phyloP scores from a whole-genome alignment of 768 basidiomycete species.

The Boletus speciosus region DNA sequence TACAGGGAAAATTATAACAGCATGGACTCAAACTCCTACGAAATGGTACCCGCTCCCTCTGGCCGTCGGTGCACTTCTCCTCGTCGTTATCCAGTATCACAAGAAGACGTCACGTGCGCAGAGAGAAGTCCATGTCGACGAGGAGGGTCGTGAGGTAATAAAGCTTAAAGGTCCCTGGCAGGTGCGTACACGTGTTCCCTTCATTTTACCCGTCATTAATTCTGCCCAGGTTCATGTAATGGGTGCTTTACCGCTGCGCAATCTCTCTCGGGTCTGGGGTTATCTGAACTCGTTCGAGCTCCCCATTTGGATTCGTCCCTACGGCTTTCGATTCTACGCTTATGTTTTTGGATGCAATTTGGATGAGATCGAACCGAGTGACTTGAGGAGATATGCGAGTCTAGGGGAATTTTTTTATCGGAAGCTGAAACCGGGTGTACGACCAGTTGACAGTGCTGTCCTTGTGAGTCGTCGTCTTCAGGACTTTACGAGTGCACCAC shows the following conservation, averaged over 20 bases:
- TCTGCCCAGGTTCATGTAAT: slow-evolving; percentile 82
- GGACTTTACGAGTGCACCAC: neutral
- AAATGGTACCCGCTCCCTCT: slow-evolving; percentile 95
- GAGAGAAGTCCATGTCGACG: slow-evolving; percentile 73
- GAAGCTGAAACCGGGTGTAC: slow-evolving; percentile 71
- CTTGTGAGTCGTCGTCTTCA: slow-evolving; percentile 47
- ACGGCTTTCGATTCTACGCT: slow-evolving; percentile 82
- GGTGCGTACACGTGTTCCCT: slow-evolving; percentile 40
- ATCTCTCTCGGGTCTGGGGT: slow-evolving; percentile 96
- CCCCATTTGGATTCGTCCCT: slow-evolving; percentile 93
- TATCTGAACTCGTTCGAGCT: slow-evolving; percentile 91
- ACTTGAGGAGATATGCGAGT: slow-evolving; percentile 75
- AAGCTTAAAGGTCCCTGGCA: slow-evolving; percentile 91
- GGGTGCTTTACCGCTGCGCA: slow-evolving; percentile 90
- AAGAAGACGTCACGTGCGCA: slow-evolving; percentile 48
- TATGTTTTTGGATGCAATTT: slow-evolving; percentile 92
- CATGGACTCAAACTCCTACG: slow-evolving; percentile 85
- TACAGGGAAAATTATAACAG: slow-evolving; percentile 61
- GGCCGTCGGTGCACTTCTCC: slow-evolving; percentile 85
- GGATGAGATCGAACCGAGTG: slow-evolving; percentile 78
- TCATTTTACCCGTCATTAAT: neutral
- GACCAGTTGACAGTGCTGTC: slow-evolving; percentile 73
- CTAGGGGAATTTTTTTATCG: slow-evolving; percentile 98
- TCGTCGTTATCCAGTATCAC: slow-evolving; percentile 74
- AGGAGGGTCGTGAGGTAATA: slow-evolving; percentile 79